A percentile compares a stretch with the other conserved stretches of the same genome.
Evolutionary conservation across 192 early-diverging fungal genomes (phyloP).

Genomic region (Backusella australiensis): DNA sequence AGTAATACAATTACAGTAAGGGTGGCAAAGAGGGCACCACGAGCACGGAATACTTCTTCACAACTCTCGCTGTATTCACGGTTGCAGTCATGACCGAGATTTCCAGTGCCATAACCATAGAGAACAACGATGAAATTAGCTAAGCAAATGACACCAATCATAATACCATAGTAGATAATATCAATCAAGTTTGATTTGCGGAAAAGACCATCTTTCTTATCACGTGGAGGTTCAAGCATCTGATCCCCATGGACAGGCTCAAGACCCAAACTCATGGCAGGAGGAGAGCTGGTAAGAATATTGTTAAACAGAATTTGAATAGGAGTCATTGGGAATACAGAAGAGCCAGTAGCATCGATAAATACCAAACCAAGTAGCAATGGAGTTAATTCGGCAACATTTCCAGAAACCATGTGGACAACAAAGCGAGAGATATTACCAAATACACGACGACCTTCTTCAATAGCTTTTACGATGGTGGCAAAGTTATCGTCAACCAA

Average conservation of each 20-base stretch:
- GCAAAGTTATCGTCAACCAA: conserved; percentile 81
- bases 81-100: conserved; percentile 63
- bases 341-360: conserved; percentile 50
- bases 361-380: conserved; percentile 74
- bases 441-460: conserved; percentile 80
- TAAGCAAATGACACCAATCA: conserved; percentile 64
- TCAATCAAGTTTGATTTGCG: conserved; percentile 63
- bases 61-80: conserved; percentile 47
- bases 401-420: conserved; percentile 69
- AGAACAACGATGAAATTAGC: conserved; percentile 63
- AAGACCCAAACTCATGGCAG: conserved; percentile 75
- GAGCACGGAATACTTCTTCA: conserved; percentile 66
- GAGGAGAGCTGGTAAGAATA: conserved; percentile 77
- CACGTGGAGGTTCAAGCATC: conserved; percentile 73
- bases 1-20: conserved; percentile 70
- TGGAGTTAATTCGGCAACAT: conserved; percentile 74
- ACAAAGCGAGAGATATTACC: conserved; percentile 74
- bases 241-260: conserved; percentile 61
- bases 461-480: conserved; percentile 74
- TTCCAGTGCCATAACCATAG: conserved; percentile 56
- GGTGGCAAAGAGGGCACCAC: conserved; percentile 68
- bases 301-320: conserved; percentile 82
- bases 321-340: conserved; percentile 76
- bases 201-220: conserved; percentile 62
- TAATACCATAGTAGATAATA: conserved; percentile 65